Base-by-base conservation (phyloP, 2,329 filamentous ascomycete genomes). In the Diaporthe aspalathi region DNA sequence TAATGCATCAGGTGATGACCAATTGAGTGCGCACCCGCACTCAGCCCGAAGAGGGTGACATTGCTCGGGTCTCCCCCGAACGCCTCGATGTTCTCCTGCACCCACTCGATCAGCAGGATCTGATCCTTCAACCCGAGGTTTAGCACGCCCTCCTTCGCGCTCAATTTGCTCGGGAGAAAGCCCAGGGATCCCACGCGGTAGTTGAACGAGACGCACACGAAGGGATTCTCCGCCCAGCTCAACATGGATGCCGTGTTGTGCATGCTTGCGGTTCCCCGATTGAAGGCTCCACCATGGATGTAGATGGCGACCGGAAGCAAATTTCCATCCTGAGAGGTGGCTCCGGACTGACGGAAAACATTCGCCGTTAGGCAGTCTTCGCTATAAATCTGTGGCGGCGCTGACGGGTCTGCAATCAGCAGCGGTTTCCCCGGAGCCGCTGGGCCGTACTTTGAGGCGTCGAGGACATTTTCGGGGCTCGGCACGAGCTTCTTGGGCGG, bases 71-170 rank as follows among this genome's bases (percentile, higher is more conserved):
- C 84, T 45, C 87, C 88, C 1, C 87, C 87, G 74, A 89, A 90
- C 1, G 79, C 78, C 3, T 75, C 77, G 66, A 89, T 87, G 71
- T 89, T 89, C 38, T 87, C 84, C 65, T 84, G 82, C 2, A 89
- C 83, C 88, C 87, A 89, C 40, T 84, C 79, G n/a, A 89, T 78
- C 12, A 85, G 78, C 0, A 84, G 70, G 1, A 83, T 80, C 75
- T 89, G 87, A 73, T 90, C 88, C 66, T 82, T 81, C 3, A 89
- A 77, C 0, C 89, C 89, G n/a, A 86, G 75, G 73, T 91, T 91
- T 3, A 90, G 81, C 17, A 84, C 76, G 0, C 89, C 89, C 65
- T 87, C 86, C 29, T 84, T 83, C 9, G 83, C 79, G 70, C 85
- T 83, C 70, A 89, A 77, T 12, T 75, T 78, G 68, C 79, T 89